phyloP scores from a whole-genome alignment of 129 eudicot genomes.

The Mikania micrantha region DNA sequence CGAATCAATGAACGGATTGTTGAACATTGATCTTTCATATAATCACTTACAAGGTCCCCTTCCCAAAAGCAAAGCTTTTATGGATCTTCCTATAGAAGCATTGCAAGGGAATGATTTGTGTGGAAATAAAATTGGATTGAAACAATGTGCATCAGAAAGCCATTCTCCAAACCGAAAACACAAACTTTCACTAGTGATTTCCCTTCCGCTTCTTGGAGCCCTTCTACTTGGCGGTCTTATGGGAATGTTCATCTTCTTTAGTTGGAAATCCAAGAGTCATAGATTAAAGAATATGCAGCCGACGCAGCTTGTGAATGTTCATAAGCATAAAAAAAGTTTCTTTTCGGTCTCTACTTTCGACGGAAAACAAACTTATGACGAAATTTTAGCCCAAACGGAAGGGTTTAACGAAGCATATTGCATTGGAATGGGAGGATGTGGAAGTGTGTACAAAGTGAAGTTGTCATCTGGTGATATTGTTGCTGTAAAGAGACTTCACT shows the following conservation, averaged over 20 bases:
- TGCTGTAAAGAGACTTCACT: slow-evolving; percentile 19
- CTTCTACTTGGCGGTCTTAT: slow-evolving; percentile 14
- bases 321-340: not conserved
- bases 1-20: not conserved
- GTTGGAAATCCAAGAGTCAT: not conserved
- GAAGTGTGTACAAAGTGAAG: slow-evolving; percentile 28
- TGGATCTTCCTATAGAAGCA: slow-evolving; percentile 11
- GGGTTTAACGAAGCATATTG: slow-evolving; percentile 24
- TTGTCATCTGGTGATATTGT: slow-evolving; percentile 7
- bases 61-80: slow-evolving; percentile 21
- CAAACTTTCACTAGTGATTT: slow-evolving; percentile 9
- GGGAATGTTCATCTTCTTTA: not conserved
- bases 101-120: slow-evolving; percentile 30
- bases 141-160: slow-evolving; percentile 3
- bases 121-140: slow-evolving; percentile 20
- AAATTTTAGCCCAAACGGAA: slow-evolving; percentile 16
- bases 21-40: slow-evolving; percentile 20
- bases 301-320: not conserved
- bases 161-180: not conserved
- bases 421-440: slow-evolving; percentile 30
- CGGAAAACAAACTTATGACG: slow-evolving; percentile 9
- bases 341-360: slow-evolving; percentile 13
- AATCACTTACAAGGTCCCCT: slow-evolving; percentile 26
- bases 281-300: not conserved
- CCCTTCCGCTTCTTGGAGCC: slow-evolving; percentile 23